Conservation (phyloP, 805 yeast species). For the Saccharomycopsis sp. region DNA sequence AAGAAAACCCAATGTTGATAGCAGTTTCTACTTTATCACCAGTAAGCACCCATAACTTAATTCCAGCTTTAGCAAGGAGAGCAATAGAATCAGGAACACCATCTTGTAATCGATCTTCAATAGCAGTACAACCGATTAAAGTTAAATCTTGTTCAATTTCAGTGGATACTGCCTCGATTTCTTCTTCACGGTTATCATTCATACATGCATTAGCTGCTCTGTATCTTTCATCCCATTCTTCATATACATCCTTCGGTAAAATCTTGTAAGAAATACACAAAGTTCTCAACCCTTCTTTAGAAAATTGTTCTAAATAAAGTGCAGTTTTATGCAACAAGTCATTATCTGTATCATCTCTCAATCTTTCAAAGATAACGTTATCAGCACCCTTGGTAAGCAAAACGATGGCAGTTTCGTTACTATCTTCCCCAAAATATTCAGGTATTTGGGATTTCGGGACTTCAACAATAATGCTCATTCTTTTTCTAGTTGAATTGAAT, state of each 20-base stretch:
- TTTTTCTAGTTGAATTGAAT: slow-evolving; percentile 64
- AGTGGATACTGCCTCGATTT: slow-evolving; percentile 46
- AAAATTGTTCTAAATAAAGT: slow-evolving; percentile 57
- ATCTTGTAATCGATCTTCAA: slow-evolving; percentile 70
- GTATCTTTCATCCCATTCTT: slow-evolving; percentile 49
- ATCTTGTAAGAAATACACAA: slow-evolving; percentile 59
- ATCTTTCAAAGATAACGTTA: slow-evolving; percentile 51
- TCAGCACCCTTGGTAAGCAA: slow-evolving; percentile 72
- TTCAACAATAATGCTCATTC: slow-evolving; percentile 69
- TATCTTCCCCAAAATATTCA: slow-evolving; percentile 3
- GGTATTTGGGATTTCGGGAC: slow-evolving; percentile 29
- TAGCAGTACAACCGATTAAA: slow-evolving; percentile 73
- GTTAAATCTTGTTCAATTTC: slow-evolving; percentile 52
- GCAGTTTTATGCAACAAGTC: slow-evolving; percentile 50
- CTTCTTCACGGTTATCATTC: slow-evolving; percentile 50
- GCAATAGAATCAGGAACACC: slow-evolving; percentile 75
- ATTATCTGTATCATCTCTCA: slow-evolving; percentile 33
- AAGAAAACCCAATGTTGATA: slow-evolving; percentile 74
- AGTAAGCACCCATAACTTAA: slow-evolving; percentile 76
- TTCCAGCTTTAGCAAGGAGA: slow-evolving; percentile 60
- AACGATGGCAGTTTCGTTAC: slow-evolving; percentile 38
- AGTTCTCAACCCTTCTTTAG: slow-evolving; percentile 74
- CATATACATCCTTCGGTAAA: slow-evolving; percentile 38
- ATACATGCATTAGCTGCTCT: slow-evolving; percentile 51
- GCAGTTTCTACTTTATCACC: slow-evolving; percentile 84